phyloP scores from a whole-genome alignment of 345 rosid genomes.

The Nephelium lappaceum region DNA sequence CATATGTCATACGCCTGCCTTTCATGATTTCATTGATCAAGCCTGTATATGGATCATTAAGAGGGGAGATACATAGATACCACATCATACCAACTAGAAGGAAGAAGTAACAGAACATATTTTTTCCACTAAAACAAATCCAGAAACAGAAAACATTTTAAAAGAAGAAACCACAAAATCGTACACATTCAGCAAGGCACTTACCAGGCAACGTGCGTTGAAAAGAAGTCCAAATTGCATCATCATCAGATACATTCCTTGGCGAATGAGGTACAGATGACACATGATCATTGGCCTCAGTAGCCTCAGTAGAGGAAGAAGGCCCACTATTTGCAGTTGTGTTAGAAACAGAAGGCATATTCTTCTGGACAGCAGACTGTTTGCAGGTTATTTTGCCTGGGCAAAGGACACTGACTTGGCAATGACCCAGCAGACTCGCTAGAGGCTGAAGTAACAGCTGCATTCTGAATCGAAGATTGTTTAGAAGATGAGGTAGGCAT shows the following conservation, averaged over 20 bases:
- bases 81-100: not conserved
- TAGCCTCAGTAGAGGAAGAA: constrained; percentile 69
- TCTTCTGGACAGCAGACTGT: constrained; percentile 38
- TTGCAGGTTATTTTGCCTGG: constrained; percentile 40
- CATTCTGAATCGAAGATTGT: constrained; percentile 49
- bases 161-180: not conserved
- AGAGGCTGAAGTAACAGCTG: constrained; percentile 39
- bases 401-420: constrained; percentile 44
- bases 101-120: not conserved
- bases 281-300: constrained; percentile 62
- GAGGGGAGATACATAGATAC: not conserved
- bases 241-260: constrained; percentile 65
- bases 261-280: constrained; percentile 66
- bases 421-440: constrained; percentile 44
- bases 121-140: constrained; percentile 5
- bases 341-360: constrained; percentile 44
- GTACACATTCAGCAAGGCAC: not conserved
- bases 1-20: constrained; percentile 90
- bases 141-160: not conserved
- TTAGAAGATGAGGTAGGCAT: constrained; percentile 46
- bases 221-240: constrained; percentile 48
- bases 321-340: constrained; percentile 79
- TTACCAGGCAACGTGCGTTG: constrained; percentile 84
- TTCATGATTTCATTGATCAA: constrained; percentile 91
- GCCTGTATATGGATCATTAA: constrained; percentile 36